These are phyloP conservation scores for Atkinsonella texensis DNA, from an alignment of 2,329 filamentous ascomycete genomes.

Conservation along the genomic window DNA sequence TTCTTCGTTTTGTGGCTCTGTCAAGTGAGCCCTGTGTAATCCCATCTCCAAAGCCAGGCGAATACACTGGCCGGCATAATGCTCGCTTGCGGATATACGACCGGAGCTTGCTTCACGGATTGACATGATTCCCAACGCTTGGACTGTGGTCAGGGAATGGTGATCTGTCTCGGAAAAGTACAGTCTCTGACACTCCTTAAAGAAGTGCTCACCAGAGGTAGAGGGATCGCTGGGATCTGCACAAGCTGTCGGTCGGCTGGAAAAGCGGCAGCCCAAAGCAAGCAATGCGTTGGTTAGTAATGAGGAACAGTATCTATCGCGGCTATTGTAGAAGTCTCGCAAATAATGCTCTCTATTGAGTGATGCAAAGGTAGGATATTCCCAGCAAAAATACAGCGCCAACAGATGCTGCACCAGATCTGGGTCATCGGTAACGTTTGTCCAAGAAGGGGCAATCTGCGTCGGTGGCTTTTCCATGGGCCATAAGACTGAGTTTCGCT, in stretches of 20 bases:
- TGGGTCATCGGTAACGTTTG: constrained; percentile 44
- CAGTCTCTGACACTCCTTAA: constrained; percentile 51
- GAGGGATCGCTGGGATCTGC: constrained; percentile 45
- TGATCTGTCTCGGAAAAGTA: constrained; percentile 44
- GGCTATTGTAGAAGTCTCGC: constrained; percentile 47
- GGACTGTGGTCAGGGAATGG: constrained; percentile 54
- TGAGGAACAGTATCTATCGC: constrained; percentile 52
- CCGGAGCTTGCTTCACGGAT: constrained; percentile 61
- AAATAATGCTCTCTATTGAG: constrained; percentile 60
- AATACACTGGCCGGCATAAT: constrained; percentile 58
- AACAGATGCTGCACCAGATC: constrained; percentile 50
- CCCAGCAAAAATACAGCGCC: constrained; percentile 60
- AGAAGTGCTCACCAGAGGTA: constrained; percentile 61
- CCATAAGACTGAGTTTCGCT: background rate
- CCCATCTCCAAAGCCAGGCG: constrained; percentile 60
- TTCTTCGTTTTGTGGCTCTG: constrained; percentile 15
- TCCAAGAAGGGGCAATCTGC: constrained; percentile 36
- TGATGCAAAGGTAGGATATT: constrained; percentile 61
- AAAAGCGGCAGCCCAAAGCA: constrained; percentile 55
- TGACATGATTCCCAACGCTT: constrained; percentile 63
- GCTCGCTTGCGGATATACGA: constrained; percentile 58
- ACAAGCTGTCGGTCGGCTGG: constrained; percentile 48
- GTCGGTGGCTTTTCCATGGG: constrained; percentile 16
- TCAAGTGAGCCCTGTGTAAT: constrained; percentile 40
- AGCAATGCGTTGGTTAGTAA: constrained; percentile 53